phyloP scores from a whole-genome alignment of 2,329 filamentous ascomycete species.

The Emmonsiellopsis sp. region DNA sequence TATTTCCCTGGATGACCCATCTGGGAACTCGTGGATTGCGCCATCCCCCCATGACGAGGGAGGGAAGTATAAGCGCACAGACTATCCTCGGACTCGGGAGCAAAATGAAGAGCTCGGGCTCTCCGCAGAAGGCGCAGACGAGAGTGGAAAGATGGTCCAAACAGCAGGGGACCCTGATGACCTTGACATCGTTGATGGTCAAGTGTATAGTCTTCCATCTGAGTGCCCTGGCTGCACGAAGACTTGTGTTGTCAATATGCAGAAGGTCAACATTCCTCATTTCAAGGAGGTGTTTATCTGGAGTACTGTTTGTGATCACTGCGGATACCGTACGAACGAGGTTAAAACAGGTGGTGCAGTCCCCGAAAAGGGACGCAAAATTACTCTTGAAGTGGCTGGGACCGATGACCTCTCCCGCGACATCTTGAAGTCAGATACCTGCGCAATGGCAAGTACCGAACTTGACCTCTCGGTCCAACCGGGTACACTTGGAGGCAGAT shows the following conservation, averaged over 20 bases:
- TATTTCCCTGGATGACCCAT: slow-evolving; percentile 77
- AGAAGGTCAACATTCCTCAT: slow-evolving; percentile 95
- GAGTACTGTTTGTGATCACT: slow-evolving; percentile 84
- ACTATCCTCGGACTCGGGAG: slow-evolving; percentile 72
- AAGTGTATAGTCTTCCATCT: slow-evolving; percentile 87
- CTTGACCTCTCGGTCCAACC: slow-evolving; percentile 81
- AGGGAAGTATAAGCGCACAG: slow-evolving; percentile 81
- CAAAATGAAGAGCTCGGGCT: slow-evolving; percentile 85
- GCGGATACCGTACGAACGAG: slow-evolving; percentile 91
- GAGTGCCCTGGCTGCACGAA: slow-evolving; percentile 86
- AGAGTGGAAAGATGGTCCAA: slow-evolving; percentile 18
- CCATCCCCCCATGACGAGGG: slow-evolving; percentile 66
- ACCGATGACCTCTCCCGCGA: slow-evolving; percentile 74
- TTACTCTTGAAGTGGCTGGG: slow-evolving; percentile 64
- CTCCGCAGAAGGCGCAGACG: slow-evolving; percentile 35
- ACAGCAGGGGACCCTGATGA: slow-evolving; percentile 51
- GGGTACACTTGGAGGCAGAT: slow-evolving; percentile 87
- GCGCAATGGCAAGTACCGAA: slow-evolving; percentile 76
- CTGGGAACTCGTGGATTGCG: slow-evolving; percentile 94
- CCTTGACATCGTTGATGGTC: slow-evolving; percentile 81
- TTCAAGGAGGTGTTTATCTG: slow-evolving; percentile 97
- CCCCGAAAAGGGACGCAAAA: slow-evolving; percentile 74
- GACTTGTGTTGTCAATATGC: slow-evolving; percentile 87
- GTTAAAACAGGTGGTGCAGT: slow-evolving; percentile 95
- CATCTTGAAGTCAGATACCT: slow-evolving; percentile 93